These are phyloP conservation scores for Trichoderma asperellum DNA, from an alignment of 2,329 filamentous ascomycete genomes.

Conservation along the genomic window DNA sequence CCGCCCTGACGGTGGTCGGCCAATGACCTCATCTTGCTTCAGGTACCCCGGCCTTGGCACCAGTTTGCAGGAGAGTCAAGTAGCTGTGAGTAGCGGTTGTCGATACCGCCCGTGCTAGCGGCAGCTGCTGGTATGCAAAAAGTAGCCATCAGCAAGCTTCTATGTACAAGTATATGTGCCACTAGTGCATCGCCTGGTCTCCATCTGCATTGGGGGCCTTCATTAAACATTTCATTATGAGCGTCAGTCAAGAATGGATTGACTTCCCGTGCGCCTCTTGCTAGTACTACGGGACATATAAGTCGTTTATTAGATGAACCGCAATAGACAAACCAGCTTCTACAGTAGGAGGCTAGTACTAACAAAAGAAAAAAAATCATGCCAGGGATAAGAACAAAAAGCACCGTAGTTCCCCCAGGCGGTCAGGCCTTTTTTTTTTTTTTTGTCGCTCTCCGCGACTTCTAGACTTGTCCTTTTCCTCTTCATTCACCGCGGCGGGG, in stretches of 20 bases:
- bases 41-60: conserved; percentile 27
- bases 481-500: conserved; percentile 15
- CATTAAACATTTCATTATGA: not conserved
- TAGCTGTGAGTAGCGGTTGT: not conserved
- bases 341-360: not conserved
- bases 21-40: conserved; percentile 28
- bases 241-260: not conserved
- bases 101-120: not conserved
- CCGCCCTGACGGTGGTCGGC: not conserved
- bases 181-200: not conserved
- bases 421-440: conserved; percentile 16
- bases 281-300: not conserved
- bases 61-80: not conserved
- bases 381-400: not conserved
- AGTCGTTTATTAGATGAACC: not conserved
- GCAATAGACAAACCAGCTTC: not conserved
- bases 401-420: conserved; percentile 9
- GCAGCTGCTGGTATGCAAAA: not conserved
- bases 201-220: not conserved
- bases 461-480: conserved; percentile 11
- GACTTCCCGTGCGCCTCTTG: not conserved
- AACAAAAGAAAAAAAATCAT: not conserved
- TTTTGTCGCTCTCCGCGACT: conserved; percentile 10
- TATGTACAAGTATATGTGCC: not conserved
- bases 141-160: not conserved